Base-by-base conservation (phyloP, 148 eudicot species). In the Limonium bicolor region DNA sequence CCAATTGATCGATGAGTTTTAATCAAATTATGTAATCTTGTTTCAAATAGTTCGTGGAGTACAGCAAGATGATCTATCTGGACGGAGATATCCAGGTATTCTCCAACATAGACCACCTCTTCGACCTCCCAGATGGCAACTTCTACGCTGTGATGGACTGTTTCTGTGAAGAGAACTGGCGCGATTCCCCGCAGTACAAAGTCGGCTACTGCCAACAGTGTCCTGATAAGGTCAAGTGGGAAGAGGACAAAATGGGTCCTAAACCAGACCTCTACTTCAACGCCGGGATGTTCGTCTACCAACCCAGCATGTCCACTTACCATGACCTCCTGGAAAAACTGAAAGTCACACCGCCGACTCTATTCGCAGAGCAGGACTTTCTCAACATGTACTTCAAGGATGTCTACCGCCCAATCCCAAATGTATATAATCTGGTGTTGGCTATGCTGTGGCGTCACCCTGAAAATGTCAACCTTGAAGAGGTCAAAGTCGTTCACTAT, bases 51-150 rank as follows among this genome's bases (percentile, higher is more conserved):
- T 72, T 72, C 42, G 78, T 70, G 61, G 83, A 71, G 61, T 71
- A 68, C 29, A 58, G 59, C 39, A 76, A 72, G 72, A 72, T 76
- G 75, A 53, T 76, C 27, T 76, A 76, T 50, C 46, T 76, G 20
- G 83, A 76, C 17, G 83, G 75, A 16, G 83, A 76, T 39, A 76
- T 76, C 40, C 78, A 76, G 34, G 83, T 76, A 38, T 76, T 40
- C 20, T 65, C 60, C 0, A 72, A 76, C 61, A 72, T 76, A 3
- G 83, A 76, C 47, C 74, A 76, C 40, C 58, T 76, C 5, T 76
- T 76, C 34, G 83, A 72, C 50, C 16, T 72, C 54, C 63, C 78
- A 0, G 53, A 68, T 35, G 76, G 75, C 1, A 20, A 62, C 20
- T 69, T 76, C 20, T 76, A 76, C 11, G 82, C 77, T 5, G 82